Evolutionary conservation across 2,329 filamentous ascomycete genomes (phyloP).

Genomic region (Calonectria honghensis): DNA sequence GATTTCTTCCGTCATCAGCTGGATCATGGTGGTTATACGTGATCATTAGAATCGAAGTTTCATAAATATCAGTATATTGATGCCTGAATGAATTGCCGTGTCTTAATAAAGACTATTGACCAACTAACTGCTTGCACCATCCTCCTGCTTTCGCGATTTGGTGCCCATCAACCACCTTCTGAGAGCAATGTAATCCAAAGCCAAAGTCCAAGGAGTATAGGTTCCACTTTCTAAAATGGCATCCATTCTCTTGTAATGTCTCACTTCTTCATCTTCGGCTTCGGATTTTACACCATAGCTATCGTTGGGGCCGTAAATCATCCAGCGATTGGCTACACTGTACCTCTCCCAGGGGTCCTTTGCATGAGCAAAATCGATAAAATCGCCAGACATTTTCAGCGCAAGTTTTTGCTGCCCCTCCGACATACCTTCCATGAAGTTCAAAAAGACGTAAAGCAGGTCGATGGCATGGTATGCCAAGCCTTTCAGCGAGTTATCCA

Average conservation of each 20-base stretch:
- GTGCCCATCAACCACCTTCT: not conserved
- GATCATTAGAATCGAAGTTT: too few relatives aligned
- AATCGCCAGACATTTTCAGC: slow-evolving; percentile 31
- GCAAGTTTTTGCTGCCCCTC: slow-evolving; percentile 33
- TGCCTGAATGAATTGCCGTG: too few relatives aligned
- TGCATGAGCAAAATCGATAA: slow-evolving; percentile 42
- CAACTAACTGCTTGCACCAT: not conserved
- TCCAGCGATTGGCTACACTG: slow-evolving; percentile 24
- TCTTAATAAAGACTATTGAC: too few relatives aligned
- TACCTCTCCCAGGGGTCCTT: slow-evolving; percentile 41
- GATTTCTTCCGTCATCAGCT: too few relatives aligned
- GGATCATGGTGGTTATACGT: too few relatives aligned
- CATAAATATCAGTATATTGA: too few relatives aligned
- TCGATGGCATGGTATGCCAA: slow-evolving; percentile 43
- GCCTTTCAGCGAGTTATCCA: slow-evolving; percentile 38
- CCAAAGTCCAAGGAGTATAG: not conserved
- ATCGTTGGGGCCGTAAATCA: slow-evolving; percentile 40
- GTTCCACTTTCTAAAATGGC: not conserved
- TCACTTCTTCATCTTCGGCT: slow-evolving; percentile 38
- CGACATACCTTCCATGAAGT: slow-evolving; percentile 36
- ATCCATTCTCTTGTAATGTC: slow-evolving; percentile 41
- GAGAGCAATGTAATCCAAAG: not conserved
- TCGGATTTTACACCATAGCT: slow-evolving; percentile 24
- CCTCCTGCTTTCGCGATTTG: not conserved
- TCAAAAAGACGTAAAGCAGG: slow-evolving; percentile 43